Evolutionary conservation across 768 basidiomycete species (phyloP).

Genomic region (Hygrocybe punicea): DNA sequence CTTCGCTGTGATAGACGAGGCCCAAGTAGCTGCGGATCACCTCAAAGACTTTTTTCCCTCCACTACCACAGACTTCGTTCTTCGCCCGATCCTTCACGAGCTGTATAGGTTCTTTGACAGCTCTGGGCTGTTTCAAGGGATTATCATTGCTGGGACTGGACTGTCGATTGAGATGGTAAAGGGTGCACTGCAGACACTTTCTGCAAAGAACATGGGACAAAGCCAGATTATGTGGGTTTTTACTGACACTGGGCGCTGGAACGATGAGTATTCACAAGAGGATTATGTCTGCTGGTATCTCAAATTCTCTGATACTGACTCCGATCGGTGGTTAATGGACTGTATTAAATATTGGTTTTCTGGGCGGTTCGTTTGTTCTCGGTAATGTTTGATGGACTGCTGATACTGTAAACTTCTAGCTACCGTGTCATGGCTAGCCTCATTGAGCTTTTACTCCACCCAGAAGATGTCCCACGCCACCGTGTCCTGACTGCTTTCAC

Average conservation of each 20-base stretch:
- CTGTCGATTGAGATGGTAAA: slow-evolving; percentile 13
- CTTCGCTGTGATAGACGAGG: slow-evolving; percentile 11
- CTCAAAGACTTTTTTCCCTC: slow-evolving; percentile 11
- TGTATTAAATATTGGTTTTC: slow-evolving; percentile 17
- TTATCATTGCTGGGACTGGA: slow-evolving; percentile 12
- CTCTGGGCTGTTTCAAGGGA: slow-evolving; percentile 5
- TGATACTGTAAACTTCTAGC: slow-evolving; percentile 9
- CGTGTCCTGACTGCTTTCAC: slow-evolving; percentile 15
- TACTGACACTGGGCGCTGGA: slow-evolving; percentile 10
- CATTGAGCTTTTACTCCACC: slow-evolving; percentile 17
- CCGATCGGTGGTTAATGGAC: slow-evolving; percentile 15
- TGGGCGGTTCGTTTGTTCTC: background rate
- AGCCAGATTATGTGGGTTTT: slow-evolving; percentile 5
- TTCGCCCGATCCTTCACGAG: slow-evolving; percentile 8
- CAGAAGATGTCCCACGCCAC: slow-evolving; percentile 11
- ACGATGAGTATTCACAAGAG: slow-evolving; percentile 1
- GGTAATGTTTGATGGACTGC: background rate
- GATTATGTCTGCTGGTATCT: slow-evolving; percentile 6
- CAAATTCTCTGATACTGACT: slow-evolving; percentile 7
- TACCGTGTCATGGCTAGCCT: slow-evolving; percentile 15
- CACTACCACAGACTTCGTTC: slow-evolving; percentile 9
- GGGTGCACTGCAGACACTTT: slow-evolving; percentile 2
- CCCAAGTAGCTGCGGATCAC: slow-evolving; percentile 11
- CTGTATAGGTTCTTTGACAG: slow-evolving; percentile 7
- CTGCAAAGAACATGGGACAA: slow-evolving; percentile 6